Evolutionary conservation across 2,329 filamentous ascomycete genomes (phyloP), one percentile per base, ranked within the genome.

Genomic region (Claviceps monticola): DNA sequence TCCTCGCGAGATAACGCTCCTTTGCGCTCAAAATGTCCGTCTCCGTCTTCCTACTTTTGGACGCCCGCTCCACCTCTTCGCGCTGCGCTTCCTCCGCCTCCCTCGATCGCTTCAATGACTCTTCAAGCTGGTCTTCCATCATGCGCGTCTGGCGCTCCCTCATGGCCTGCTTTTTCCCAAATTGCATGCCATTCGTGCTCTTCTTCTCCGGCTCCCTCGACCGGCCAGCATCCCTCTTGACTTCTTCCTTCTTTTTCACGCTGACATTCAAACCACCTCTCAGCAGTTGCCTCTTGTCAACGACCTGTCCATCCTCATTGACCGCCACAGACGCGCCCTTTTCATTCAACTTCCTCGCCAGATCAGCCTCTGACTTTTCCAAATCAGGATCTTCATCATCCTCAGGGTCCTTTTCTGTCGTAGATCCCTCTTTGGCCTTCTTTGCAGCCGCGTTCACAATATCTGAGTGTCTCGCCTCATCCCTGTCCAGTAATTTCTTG

Each of bases 241-340:
- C 56, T 29, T 52, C 64, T 52, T 75, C 69, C 63, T 80, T 81
- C 58, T 82, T 82, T 63, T 79, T 83, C 0, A 76, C 71, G 48
- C 76, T 75, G 17, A 93, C 69, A 59, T 94, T 94, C 49, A 94
- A 73, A 26, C 87, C 87, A 6, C 86, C 84, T 46, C 72, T 76
- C 6, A 94, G 75, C 8, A 93, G 71, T 64, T 93, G 83, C n/a
- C 86, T 75, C 71, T 89, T 91, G 64, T 94, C 87, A 26, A 88
- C 83, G 1, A 93, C 82, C 62, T 90, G 80, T 0, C 87, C 87
- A 41, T 93, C 87, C 55, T 93, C 87, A 60, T 91, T 91, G 59
- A 91, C 68, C 7, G 80, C 76, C 41, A 93, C 76, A 3, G 72
- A 70, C 0, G 69, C 81, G 56, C 71, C 79, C 55, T 73, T 80